These are phyloP conservation scores for Kodamaea alishanica DNA, from an alignment of 1,139 yeast species.

Conservation along the genomic window DNA sequence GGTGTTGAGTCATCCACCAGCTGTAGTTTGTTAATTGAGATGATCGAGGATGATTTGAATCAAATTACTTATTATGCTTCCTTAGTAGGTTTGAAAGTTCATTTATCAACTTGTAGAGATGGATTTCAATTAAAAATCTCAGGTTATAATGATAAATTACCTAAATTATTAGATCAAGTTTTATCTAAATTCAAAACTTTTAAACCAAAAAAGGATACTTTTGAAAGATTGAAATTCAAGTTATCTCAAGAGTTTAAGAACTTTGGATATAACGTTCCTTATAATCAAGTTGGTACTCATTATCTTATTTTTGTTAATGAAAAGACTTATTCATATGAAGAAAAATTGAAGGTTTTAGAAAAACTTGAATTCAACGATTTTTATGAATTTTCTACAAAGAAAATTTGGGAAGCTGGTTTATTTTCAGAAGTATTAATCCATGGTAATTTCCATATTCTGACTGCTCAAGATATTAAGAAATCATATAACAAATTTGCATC, in stretches of 20 bases:
- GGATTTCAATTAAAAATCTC: constrained; percentile 65
- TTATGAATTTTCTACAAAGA: constrained; percentile 33
- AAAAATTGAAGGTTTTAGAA: constrained; percentile 53
- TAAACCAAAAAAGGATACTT: constrained; percentile 54
- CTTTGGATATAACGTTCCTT: constrained; percentile 72
- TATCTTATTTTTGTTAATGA: constrained; percentile 66
- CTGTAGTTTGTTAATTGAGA: constrained; percentile 60
- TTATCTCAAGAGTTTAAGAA: constrained; percentile 61
- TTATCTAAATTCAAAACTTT: constrained; percentile 52
- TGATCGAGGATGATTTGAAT: constrained; percentile 71
- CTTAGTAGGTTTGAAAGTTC: constrained; percentile 69
- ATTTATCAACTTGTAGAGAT: constrained; percentile 58
- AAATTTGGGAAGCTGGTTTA: constrained; percentile 46
- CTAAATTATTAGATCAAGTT: constrained; percentile 57
- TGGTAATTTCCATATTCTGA: constrained; percentile 66
- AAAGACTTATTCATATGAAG: constrained; percentile 60
- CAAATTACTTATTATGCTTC: constrained; percentile 82
- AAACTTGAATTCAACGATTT: constrained; percentile 49
- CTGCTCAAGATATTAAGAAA: constrained; percentile 39
- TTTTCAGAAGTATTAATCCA: constrained; percentile 70
- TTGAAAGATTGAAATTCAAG: constrained; percentile 63
- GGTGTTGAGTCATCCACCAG: constrained; percentile 56
- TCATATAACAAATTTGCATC: constrained; percentile 20
- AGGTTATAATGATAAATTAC: constrained; percentile 84
- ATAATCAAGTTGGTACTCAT: constrained; percentile 64